Conservation (phyloP, 805 yeast species). For the Spathaspora passalidarum region DNA sequence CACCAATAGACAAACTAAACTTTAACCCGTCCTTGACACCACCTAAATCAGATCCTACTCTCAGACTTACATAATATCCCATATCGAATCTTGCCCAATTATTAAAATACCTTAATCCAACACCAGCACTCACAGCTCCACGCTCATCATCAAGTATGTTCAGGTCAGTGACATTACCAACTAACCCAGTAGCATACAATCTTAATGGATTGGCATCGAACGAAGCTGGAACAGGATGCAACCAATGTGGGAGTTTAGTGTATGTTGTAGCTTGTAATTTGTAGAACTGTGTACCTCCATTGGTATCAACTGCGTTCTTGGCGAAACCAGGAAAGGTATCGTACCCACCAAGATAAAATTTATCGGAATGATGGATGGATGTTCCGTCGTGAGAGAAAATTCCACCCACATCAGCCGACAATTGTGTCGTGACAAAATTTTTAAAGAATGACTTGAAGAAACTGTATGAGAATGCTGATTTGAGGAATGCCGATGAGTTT, state of each 20-base stretch:
- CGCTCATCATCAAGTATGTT: constrained; percentile 21
- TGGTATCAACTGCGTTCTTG: constrained; percentile 64
- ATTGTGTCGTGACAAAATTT: constrained; percentile 47
- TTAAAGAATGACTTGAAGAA: constrained; percentile 41
- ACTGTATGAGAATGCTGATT: constrained; percentile 27
- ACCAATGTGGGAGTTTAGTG: constrained; percentile 53
- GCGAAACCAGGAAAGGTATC: constrained; percentile 69
- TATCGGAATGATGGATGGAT: constrained; percentile 64
- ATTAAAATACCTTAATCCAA: constrained; percentile 37
- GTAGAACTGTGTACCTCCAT: constrained; percentile 67
- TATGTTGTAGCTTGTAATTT: constrained; percentile 59
- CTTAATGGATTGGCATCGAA: constrained; percentile 33
- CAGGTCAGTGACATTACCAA: constrained; percentile 52
- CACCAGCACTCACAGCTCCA: constrained; percentile 27
- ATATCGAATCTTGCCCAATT: constrained; percentile 40
- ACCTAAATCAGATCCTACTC: constrained; percentile 15
- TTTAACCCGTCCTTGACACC: constrained; percentile 23
- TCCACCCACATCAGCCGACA: constrained; percentile 54
- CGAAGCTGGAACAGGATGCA: background rate
- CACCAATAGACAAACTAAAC: constrained; percentile 38
- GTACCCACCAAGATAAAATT: constrained; percentile 81
- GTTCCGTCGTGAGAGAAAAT: constrained; percentile 34
- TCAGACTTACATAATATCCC: constrained; percentile 34
- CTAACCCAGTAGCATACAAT: constrained; percentile 60
- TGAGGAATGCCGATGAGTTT: constrained; percentile 27